Base-by-base conservation (phyloP, 768 basidiomycete genomes). In the Termitomyces sp. region DNA sequence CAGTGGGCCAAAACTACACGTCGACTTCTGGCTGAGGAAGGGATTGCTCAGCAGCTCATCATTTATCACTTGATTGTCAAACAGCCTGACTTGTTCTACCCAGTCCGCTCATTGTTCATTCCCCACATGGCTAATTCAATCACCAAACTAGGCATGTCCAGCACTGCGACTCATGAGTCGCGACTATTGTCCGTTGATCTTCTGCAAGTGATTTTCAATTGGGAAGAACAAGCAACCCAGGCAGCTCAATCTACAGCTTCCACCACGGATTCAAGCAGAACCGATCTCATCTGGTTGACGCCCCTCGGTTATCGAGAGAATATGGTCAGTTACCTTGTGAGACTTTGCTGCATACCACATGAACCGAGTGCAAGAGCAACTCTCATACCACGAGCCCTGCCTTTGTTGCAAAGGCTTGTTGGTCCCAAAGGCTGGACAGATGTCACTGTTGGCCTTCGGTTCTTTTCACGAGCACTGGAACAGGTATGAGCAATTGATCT, bases 241-340 rank as follows among this genome's bases (percentile, higher is more conserved):
- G 63, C 67, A 12, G 36, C 52, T 15, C 57, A 53, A 33, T 44
- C 50, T 22, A 54, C 52, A 48, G 41, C 62, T 2, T 60, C 55
- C 22, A 52, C 55, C 18, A 44, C 57, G 16, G 68, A 71, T 22
- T 57, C 56, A n/a, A 60, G 48, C 31, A 56, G 47, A 9, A 60
- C 63, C 38, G 70, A 70, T 43, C 57, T 66, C 43, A 52, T 64
- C 33, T 95, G 93, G 91, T 69, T 81, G 20, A 91, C 90, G 0
- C 92, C 95, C 2, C 72, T 90, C 27, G 77, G 80, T 20, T 85
- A 92, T 53, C 83, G 92, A 27, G 96, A 98, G 70, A 88, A 87
- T 56, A 90, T 97, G 73, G 89, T 98, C 59, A 94, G 93, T 73
- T 97, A 94, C 70, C 81, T 99, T 32, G 86, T 99, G n/a, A 88